Percentiles rank a stretch among this genome's conserved stretches.
Evolutionary conservation across 306 rosid genomes (phyloP).

Genomic region (Lathyrus oleraceus): DNA sequence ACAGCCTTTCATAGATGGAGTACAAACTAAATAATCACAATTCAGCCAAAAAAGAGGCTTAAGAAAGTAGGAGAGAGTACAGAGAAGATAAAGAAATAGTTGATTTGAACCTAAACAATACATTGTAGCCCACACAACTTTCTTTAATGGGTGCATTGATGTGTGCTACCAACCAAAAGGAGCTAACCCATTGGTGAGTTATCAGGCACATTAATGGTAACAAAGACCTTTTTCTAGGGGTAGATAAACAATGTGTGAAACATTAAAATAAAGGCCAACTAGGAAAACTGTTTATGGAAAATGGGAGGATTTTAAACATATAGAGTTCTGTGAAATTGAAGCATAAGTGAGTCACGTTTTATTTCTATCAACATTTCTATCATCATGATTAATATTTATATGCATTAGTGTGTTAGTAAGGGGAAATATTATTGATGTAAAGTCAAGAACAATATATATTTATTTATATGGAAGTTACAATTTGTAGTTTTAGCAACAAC

Average conservation of each 20-base stretch:
- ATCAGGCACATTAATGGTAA: conserved; percentile 15
- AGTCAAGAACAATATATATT: neutral
- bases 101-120: conserved; percentile 13
- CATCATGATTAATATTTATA: conserved; percentile 14
- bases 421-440: neutral
- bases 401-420: neutral
- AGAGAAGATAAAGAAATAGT: neutral
- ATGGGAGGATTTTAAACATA: conserved; percentile 8
- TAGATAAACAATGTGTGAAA: neutral
- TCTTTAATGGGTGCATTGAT: conserved; percentile 31
- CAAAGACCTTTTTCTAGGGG: conserved; percentile 5
- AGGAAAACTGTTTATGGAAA: conserved; percentile 9
- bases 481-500: conserved; percentile 21
- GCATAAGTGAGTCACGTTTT: conserved; percentile 3
- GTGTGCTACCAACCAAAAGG: conserved; percentile 32
- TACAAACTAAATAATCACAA: conserved; percentile 14
- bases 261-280: conserved; percentile 1
- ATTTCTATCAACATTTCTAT: conserved; percentile 7
- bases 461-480: neutral
- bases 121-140: conserved; percentile 7
- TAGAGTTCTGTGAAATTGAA: conserved; percentile 26
- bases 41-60: conserved; percentile 1
- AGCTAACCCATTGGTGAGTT: conserved; percentile 9
- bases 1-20: conserved; percentile 9
- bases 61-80: conserved; percentile 2